phyloP scores from a whole-genome alignment of 805 yeast genomes.

The Grigorovia humatica region DNA sequence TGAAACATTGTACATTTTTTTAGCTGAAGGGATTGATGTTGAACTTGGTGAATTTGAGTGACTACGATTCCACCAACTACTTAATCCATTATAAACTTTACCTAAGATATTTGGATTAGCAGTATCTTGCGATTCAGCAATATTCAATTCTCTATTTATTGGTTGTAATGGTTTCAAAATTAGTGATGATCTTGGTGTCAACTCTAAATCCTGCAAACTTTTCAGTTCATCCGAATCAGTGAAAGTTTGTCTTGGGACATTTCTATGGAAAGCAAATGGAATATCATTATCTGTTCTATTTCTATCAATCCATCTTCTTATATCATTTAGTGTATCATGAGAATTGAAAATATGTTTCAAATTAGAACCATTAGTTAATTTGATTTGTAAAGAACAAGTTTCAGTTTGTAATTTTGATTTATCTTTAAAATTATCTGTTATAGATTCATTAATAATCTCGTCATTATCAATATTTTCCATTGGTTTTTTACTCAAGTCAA shows the following conservation, averaged over 20 bases:
- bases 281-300: conserved; percentile 39
- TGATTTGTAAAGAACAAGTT: conserved; percentile 42
- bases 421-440: conserved; percentile 21
- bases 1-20: not conserved
- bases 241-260: conserved; percentile 54
- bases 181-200: conserved; percentile 65
- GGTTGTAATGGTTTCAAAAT: conserved; percentile 52
- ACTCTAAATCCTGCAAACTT: conserved; percentile 42
- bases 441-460: conserved; percentile 11
- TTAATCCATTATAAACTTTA: conserved; percentile 26
- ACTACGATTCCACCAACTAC: conserved; percentile 27
- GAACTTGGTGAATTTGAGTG: not conserved
- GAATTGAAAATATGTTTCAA: conserved; percentile 41
- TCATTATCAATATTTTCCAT: conserved; percentile 1
- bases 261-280: conserved; percentile 39
- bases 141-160: conserved; percentile 17
- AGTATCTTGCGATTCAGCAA: conserved; percentile 12
- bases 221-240: conserved; percentile 50
- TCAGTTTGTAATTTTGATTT: conserved; percentile 14
- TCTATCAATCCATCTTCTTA: conserved; percentile 51
- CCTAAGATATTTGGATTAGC: conserved; percentile 24
- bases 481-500: not conserved
- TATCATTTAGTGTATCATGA: conserved; percentile 39
- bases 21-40: not conserved
- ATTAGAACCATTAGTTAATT: conserved; percentile 58